phyloP scores from a whole-genome alignment of 495 filamentous ascomycete species.

The Penicillium steckii region DNA sequence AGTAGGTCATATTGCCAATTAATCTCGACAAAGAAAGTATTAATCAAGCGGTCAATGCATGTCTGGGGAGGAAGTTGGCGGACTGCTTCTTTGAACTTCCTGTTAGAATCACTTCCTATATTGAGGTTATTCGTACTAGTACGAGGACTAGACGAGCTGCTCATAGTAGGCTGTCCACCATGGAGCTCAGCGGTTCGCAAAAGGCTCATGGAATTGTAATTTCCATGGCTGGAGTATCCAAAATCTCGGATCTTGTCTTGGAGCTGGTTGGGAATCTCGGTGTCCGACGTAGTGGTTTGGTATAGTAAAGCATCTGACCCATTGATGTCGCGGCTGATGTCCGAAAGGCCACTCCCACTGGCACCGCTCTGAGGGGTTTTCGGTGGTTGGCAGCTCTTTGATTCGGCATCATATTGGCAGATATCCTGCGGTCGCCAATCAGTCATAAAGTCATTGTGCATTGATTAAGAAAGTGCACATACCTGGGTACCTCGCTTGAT shows the following conservation, averaged over 20 bases:
- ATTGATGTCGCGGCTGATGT: slow-evolving; percentile 1
- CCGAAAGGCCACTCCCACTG: neutral
- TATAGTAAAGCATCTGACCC: neutral
- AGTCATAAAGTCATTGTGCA: slow-evolving; percentile 5
- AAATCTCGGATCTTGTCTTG: slow-evolving; percentile 11
- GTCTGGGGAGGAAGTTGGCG: slow-evolving; percentile 51
- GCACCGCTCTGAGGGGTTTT: neutral
- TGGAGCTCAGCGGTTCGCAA: slow-evolving; percentile 7
- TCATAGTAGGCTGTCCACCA: neutral
- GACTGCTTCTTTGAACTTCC: slow-evolving; percentile 51
- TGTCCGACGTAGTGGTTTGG: neutral
- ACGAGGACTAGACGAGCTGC: too few species aligned
- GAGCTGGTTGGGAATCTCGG: slow-evolving; percentile 2
- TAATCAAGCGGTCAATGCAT: slow-evolving; percentile 52
- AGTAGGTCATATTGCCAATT: slow-evolving; percentile 60
- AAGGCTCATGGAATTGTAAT: slow-evolving; percentile 12
- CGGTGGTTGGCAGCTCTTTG: neutral
- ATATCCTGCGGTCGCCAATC: slow-evolving; percentile 22
- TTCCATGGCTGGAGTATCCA: slow-evolving; percentile 13
- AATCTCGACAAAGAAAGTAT: slow-evolving; percentile 54
- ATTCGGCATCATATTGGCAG: slow-evolving; percentile 31
- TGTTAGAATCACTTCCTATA: slow-evolving; percentile 4
- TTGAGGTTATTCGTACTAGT: neutral
- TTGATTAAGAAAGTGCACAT: slow-evolving; percentile 5
- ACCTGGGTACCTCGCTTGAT: slow-evolving; percentile 49